Evolutionary conservation across 495 filamentous ascomycete genomes (phyloP).

Genomic region (Cercophora newfieldiana): DNA sequence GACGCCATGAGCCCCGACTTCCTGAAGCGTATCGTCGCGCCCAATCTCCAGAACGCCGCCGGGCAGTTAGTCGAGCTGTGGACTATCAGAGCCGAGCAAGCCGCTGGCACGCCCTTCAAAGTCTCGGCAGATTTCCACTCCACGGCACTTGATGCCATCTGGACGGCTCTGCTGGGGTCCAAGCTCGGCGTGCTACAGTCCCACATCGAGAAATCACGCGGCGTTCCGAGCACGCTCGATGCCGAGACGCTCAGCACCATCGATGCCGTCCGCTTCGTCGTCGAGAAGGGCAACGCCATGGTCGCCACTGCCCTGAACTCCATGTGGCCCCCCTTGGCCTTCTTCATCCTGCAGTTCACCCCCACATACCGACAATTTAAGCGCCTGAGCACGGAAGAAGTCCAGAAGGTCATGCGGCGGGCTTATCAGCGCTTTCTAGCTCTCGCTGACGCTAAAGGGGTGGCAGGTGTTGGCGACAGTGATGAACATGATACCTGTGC

Average conservation of each 20-base stretch:
- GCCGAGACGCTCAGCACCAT: neutral
- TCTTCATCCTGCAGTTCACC: neutral
- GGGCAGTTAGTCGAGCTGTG: slow-evolving; percentile 38
- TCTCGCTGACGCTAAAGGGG: slow-evolving; percentile 10
- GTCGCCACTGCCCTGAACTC: slow-evolving; percentile 13
- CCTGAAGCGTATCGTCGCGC: slow-evolving; percentile 31
- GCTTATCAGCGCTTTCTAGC: slow-evolving; percentile 13
- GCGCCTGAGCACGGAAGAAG: neutral
- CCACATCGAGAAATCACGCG: neutral
- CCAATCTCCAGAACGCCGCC: slow-evolving; percentile 30
- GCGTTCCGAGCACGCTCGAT: neutral
- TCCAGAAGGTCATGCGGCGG: slow-evolving; percentile 14
- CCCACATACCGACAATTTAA: neutral
- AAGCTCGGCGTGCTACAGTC: neutral
- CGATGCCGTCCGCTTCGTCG: neutral
- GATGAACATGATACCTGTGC: slow-evolving; percentile 30
- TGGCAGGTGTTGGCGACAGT: slow-evolving; percentile 1
- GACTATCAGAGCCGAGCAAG: slow-evolving; percentile 26
- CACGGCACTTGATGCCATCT: slow-evolving; percentile 40
- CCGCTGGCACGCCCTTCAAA: slow-evolving; percentile 27
- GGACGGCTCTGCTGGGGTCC: slow-evolving; percentile 33
- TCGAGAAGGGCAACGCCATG: neutral
- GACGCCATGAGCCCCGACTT: slow-evolving; percentile 38
- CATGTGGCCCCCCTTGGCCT: slow-evolving; percentile 2
- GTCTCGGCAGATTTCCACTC: slow-evolving; percentile 33